Percentiles rank a stretch among this genome's conserved stretches.
Conservation (phyloP, 805 yeast genomes). For the Lachancea cidri region DNA sequence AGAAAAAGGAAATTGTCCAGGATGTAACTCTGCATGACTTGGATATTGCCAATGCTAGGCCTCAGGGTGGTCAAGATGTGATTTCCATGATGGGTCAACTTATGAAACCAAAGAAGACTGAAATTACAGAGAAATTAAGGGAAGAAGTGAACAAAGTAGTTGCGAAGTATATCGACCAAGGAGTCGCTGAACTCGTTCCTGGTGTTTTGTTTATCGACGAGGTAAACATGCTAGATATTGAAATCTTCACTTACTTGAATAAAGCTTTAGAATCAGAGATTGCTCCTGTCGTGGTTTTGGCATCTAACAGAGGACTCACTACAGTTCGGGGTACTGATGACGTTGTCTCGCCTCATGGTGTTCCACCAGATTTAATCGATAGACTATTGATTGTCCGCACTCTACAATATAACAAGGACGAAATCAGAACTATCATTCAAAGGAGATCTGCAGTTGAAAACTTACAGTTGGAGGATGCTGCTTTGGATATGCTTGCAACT, state of each 20-base stretch:
- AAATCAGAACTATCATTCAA: conserved; percentile 73
- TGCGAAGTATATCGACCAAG: conserved; percentile 93
- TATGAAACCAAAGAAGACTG: conserved; percentile 93
- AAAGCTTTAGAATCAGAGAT: conserved; percentile 87
- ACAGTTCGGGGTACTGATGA: conserved; percentile 88
- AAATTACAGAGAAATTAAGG: conserved; percentile 92
- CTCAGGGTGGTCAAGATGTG: conserved; percentile 95
- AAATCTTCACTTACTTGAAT: conserved; percentile 91
- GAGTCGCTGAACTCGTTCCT: conserved; percentile 95
- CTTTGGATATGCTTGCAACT: conserved; percentile 65
- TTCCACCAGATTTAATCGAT: conserved; percentile 92
- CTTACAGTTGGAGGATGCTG: conserved; percentile 58
- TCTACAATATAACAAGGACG: conserved; percentile 77
- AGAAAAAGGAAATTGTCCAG: conserved; percentile 95
- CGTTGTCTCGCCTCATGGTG: conserved; percentile 86
- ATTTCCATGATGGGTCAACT: conserved; percentile 96
- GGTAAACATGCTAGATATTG: conserved; percentile 96
- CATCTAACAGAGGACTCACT: conserved; percentile 92
- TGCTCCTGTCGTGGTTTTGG: conserved; percentile 92
- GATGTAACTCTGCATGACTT: conserved; percentile 95
- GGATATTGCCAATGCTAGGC: conserved; percentile 94
- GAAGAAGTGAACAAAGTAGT: conserved; percentile 94
- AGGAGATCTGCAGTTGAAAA: conserved; percentile 79
- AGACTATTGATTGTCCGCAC: conserved; percentile 89
- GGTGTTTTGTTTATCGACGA: conserved; percentile 98